These are phyloP conservation scores for Haematococcus lacustris DNA, from an alignment of 139 green algal genomes.

Conservation along the genomic window DNA sequence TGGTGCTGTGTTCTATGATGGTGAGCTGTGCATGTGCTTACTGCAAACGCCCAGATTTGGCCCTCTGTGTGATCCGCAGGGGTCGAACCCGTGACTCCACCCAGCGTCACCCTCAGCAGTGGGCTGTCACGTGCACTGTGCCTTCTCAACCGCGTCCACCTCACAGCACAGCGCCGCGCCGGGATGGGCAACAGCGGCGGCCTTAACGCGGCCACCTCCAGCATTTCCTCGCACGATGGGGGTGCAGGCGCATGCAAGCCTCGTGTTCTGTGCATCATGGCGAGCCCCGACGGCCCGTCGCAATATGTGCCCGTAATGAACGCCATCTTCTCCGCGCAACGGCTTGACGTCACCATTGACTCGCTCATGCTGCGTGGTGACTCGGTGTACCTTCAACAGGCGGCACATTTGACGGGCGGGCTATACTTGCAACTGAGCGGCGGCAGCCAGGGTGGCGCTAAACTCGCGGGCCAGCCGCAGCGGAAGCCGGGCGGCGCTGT, in stretches of 20 bases:
- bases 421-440: background rate
- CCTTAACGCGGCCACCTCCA: background rate
- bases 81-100: too few species aligned
- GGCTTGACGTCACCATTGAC: constrained; percentile 52
- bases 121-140: constrained; percentile 48
- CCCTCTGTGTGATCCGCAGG: too few species aligned
- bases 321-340: constrained; percentile 73
- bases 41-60: too few species aligned
- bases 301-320: constrained; percentile 82
- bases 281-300: constrained; percentile 32
- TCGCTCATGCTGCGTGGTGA: constrained; percentile 33
- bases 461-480: background rate
- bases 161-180: too few species aligned
- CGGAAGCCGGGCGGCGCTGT: background rate
- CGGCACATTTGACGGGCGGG: constrained; percentile 7
- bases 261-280: constrained; percentile 47
- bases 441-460: background rate
- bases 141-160: constrained; percentile 36
- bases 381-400: constrained; percentile 80
- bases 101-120: constrained; percentile 40
- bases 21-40: too few species aligned
- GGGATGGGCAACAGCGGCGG: background rate
- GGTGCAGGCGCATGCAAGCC: constrained; percentile 2
- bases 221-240: background rate
- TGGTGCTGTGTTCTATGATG: too few species aligned